A percentile compares a stretch with the other conserved stretches of the same genome.
Evolutionary conservation across 78 protist genomes (phyloP).

Genomic region (Dictyostelium citrinum): DNA sequence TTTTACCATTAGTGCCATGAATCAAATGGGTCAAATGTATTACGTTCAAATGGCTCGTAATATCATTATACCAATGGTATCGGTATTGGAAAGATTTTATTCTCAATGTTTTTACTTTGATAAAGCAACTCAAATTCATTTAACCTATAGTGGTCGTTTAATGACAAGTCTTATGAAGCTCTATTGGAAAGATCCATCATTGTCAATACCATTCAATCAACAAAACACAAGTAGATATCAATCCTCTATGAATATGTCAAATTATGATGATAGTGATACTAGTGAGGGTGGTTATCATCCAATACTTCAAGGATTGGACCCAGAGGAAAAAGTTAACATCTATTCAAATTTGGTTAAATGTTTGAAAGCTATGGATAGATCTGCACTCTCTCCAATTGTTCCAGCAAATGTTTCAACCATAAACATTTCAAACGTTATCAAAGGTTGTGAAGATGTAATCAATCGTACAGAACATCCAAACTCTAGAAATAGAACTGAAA

Average conservation of each 20-base stretch:
- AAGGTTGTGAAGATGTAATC: constrained; percentile 57
- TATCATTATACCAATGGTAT: constrained; percentile 42
- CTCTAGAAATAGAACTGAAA: constrained; percentile 16
- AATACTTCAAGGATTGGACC: constrained; percentile 4
- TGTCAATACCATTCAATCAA: not conserved
- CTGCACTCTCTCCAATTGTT: constrained; percentile 42
- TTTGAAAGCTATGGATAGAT: constrained; percentile 62
- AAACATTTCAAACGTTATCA: constrained; percentile 28
- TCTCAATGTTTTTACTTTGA: constrained; percentile 74
- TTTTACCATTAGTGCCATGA: not conserved
- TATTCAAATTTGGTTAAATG: constrained; percentile 5
- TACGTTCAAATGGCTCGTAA: constrained; percentile 19
- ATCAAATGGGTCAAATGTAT: constrained; percentile 1
- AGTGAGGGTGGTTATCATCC: constrained; percentile 55
- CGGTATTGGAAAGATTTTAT: constrained; percentile 56
- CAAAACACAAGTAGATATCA: too few species aligned
- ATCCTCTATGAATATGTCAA: not conserved
- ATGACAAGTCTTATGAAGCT: constrained; percentile 54
- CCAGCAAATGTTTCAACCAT: constrained; percentile 10
- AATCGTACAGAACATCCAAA: not conserved
- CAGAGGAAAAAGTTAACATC: constrained; percentile 25
- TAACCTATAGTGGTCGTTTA: constrained; percentile 23
- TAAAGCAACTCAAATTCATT: constrained; percentile 58
- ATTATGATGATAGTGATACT: not conserved
- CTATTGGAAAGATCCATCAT: constrained; percentile 35